Evolutionary conservation across 2,329 filamentous ascomycete genomes (phyloP).

Genomic region (Tetracladium maxilliforme): DNA sequence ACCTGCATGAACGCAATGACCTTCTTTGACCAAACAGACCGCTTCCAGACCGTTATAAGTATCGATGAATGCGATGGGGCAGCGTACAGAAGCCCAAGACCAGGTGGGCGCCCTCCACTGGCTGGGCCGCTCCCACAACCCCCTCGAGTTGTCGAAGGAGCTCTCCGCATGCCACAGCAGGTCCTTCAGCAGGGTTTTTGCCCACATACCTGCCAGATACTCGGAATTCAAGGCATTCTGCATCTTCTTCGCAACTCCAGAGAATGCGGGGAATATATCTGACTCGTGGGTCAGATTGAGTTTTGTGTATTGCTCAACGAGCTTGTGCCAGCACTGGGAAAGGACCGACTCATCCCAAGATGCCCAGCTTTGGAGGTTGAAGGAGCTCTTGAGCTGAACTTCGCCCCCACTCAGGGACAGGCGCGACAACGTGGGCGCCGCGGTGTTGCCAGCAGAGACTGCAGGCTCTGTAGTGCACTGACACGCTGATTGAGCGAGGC

Average conservation of each 20-base stretch:
- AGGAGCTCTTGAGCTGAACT: conserved; percentile 2
- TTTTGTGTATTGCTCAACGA: conserved; percentile 8
- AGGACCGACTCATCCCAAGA: neutral
- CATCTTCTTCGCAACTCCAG: conserved; percentile 10
- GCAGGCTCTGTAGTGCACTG: too few relatives aligned
- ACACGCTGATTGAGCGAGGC: too few relatives aligned
- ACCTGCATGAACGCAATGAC: too few relatives aligned
- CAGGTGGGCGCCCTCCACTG: conserved; percentile 9
- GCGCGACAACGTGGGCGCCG: conserved; percentile 8
- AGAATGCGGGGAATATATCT: conserved; percentile 13
- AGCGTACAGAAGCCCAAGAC: conserved; percentile 13
- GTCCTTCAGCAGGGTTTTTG: conserved; percentile 6
- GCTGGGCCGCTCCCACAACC: neutral
- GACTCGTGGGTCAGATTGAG: conserved; percentile 9
- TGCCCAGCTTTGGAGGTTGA: neutral
- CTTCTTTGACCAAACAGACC: too few relatives aligned
- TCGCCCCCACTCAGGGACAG: conserved; percentile 1
- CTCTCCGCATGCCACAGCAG: conserved; percentile 6
- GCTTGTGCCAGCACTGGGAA: conserved; percentile 2
- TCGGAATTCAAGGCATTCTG: conserved; percentile 3
- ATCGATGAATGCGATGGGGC: too few relatives aligned
- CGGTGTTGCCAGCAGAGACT: too few relatives aligned
- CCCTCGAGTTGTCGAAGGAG: too few relatives aligned
- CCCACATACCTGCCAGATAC: conserved; percentile 12
- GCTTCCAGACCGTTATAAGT: too few relatives aligned